These are phyloP conservation scores for Chenopodium berlandieri DNA, from an alignment of 148 eudicot genomes.

Conservation along the genomic window DNA sequence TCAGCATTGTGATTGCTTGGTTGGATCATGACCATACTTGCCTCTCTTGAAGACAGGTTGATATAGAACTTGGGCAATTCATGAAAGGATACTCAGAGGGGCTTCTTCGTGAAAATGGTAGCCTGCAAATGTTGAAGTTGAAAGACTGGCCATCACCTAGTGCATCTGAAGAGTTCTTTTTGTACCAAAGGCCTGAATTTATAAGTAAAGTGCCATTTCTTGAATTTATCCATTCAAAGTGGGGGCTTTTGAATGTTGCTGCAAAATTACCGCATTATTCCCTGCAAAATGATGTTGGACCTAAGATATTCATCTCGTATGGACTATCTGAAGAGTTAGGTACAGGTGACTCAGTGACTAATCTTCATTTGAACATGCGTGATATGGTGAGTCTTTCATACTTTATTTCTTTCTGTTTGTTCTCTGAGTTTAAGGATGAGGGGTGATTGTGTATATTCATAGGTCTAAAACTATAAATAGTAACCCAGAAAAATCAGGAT, in stretches of 20 bases:
- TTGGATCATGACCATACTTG: conserved; percentile 7
- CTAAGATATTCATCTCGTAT: conserved; percentile 78
- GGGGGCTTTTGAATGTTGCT: conserved; percentile 95
- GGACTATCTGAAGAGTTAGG: conserved; percentile 68
- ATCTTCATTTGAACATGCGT: conserved; percentile 83
- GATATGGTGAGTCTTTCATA: conserved; percentile 67
- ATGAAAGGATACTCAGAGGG: conserved; percentile 89
- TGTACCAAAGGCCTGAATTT: conserved; percentile 93
- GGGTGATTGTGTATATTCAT: not conserved
- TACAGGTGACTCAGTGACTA: conserved; percentile 65
- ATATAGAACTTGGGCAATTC: conserved; percentile 77
- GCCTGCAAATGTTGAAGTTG: conserved; percentile 72
- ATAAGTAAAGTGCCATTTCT: conserved; percentile 82
- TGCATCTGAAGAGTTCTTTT: conserved; percentile 90
- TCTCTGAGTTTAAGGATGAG: conserved; percentile 13
- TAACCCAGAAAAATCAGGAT: not conserved
- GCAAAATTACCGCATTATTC: conserved; percentile 95
- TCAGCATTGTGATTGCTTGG: conserved; percentile 2
- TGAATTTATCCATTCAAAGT: conserved; percentile 93
- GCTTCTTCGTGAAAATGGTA: conserved; percentile 58
- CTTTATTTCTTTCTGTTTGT: not conserved
- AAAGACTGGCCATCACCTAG: conserved; percentile 98
- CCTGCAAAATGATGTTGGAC: conserved; percentile 92
- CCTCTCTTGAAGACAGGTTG: conserved; percentile 49
- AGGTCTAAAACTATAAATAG: not conserved